Percentiles rank a stretch among this genome's conserved stretches.
Conservation (phyloP, 768 basidiomycete genomes). For the Auricularia sp. region DNA sequence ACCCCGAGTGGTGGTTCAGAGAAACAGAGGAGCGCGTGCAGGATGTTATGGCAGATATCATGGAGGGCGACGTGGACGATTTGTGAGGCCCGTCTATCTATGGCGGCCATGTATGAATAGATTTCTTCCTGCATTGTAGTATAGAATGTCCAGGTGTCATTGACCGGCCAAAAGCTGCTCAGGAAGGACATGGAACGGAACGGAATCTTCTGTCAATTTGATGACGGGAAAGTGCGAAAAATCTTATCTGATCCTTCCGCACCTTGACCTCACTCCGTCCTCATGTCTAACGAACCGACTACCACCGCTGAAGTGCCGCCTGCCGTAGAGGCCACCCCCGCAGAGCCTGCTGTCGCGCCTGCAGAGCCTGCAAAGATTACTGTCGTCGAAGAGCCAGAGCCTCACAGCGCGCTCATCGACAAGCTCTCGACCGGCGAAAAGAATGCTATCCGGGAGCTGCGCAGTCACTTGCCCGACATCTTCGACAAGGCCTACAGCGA, state of each 20-base stretch:
- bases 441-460: background rate
- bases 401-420: background rate
- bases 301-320: background rate
- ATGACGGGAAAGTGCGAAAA: background rate
- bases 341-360: background rate
- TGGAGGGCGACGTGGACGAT: constrained; percentile 5
- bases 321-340: background rate
- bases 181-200: no score
- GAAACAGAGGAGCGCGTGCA: constrained; percentile 1
- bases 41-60: background rate
- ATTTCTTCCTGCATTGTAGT: no score
- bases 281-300: background rate
- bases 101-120: no score
- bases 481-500: background rate
- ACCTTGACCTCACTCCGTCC: background rate
- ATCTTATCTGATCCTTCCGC: background rate
- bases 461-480: background rate
- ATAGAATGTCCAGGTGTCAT: no score
- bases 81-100: background rate
- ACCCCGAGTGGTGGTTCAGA: constrained; percentile 38
- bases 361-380: background rate
- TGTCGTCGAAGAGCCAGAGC: background rate
- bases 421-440: background rate
- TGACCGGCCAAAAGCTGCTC: no score
- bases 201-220: no score